Evolutionary conservation across 2,329 filamentous ascomycete species (phyloP).

Genomic region (Colletotrichum shisoi): DNA sequence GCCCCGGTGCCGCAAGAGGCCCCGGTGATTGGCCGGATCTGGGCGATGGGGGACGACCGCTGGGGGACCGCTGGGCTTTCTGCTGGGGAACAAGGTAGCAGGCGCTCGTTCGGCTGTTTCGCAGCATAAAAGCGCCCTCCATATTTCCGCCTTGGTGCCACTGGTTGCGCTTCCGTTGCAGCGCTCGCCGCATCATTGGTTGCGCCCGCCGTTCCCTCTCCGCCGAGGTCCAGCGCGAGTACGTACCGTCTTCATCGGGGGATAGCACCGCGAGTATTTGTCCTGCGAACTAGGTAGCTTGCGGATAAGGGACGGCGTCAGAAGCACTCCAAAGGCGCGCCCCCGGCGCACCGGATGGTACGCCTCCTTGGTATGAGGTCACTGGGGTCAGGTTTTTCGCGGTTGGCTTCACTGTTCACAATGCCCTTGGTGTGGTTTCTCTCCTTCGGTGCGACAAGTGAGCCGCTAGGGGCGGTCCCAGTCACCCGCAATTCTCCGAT

Average conservation of each 20-base stretch:
- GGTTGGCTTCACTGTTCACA: background rate
- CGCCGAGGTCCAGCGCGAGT: slow-evolving; percentile 37
- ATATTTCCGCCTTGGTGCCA: slow-evolving; percentile 36
- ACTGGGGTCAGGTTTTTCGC: slow-evolving; percentile 21
- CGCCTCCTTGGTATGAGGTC: slow-evolving; percentile 34
- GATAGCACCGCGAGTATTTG: slow-evolving; percentile 3
- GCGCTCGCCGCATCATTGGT: slow-evolving; percentile 35
- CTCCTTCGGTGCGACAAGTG: slow-evolving; percentile 27
- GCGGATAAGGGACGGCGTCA: slow-evolving; percentile 25
- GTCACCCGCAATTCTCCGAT: slow-evolving; percentile 35
- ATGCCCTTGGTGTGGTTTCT: slow-evolving; percentile 9
- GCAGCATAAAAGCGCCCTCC: slow-evolving; percentile 33
- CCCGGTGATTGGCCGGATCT: slow-evolving; percentile 29
- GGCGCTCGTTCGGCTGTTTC: slow-evolving; percentile 40
- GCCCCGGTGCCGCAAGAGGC: slow-evolving; percentile 9
- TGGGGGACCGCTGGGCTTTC: slow-evolving; percentile 16
- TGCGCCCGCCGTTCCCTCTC: slow-evolving; percentile 26
- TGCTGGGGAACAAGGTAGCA: slow-evolving; percentile 34
- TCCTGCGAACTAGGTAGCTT: slow-evolving; percentile 28
- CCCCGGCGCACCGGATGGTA: slow-evolving; percentile 33
- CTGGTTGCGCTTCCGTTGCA: slow-evolving; percentile 38
- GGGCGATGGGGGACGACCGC: slow-evolving; percentile 1
- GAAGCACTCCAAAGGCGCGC: slow-evolving; percentile 17
- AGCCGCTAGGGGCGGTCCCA: slow-evolving; percentile 28
- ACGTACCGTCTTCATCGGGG: slow-evolving; percentile 20